Evolutionary conservation across 192 early-diverging fungal genomes (phyloP), one percentile per base, ranked within the genome.

Genomic region (Umbelopsis isabellina): DNA sequence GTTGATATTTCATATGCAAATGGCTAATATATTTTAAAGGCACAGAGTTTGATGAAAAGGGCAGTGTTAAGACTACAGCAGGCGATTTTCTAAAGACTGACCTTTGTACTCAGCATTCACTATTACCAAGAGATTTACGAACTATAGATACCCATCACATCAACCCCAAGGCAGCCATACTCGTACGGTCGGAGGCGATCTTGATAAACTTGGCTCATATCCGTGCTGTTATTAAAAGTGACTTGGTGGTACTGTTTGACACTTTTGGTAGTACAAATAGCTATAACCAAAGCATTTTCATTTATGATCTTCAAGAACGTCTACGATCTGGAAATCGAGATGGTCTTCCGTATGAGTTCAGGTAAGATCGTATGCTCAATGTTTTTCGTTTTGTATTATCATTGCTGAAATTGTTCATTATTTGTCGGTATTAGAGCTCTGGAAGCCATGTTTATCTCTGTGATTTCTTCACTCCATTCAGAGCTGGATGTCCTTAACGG

Each of bases 111-210:
- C 82, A 88, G 49, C 91, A 94, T 72, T 85, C 86, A 1, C 70
- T 97, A 58, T 87, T 91, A 79, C 91, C 93, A 21, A 91, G 95
- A 49, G 95, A 97, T 77, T 73, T 97, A 81, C 86, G 93, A 70
- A 94, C 92, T 74, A 87, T 95, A 48, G 88, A 91, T 68, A 91
- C 89, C 72, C 83, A 83, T 41, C 88, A 86, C 66, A 83, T 90
- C 65, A 91, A 95, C 71, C 90, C 93, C 71, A 85, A 88, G 72
- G 92, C 94, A 2, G 90, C 89, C 11, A 88, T 97, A 22, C 81
- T 97, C 27, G 94, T 95, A 23, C 90, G 95, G 11, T 77, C 87
- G 1, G 87, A 91, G 46, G 90, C 93, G 1, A 93, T 97, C 64
- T 76, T 97, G 2, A 84, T 95, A 35, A 95, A 97, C 65, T 77